Conservation (phyloP, 2,329 filamentous ascomycete species). For the Xylariales sp. region DNA sequence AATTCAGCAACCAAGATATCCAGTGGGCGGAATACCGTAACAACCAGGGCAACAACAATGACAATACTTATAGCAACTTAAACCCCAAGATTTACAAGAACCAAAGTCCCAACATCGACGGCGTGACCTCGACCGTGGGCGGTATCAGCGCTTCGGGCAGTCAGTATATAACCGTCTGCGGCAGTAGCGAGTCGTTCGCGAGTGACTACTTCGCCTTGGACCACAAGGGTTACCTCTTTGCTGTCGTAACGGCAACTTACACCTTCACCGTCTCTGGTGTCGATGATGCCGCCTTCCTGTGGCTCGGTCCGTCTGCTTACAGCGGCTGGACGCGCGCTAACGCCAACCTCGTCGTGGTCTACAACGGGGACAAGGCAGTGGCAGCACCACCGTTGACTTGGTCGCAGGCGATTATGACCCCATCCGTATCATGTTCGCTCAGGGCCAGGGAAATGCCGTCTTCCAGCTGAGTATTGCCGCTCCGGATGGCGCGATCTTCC, state of each 20-base stretch:
- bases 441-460: neutral
- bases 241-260: neutral
- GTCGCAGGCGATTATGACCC: neutral
- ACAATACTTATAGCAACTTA: neutral
- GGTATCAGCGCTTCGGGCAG: neutral
- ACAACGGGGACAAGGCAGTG: neutral
- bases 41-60: neutral
- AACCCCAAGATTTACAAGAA: neutral
- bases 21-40: neutral
- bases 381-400: neutral
- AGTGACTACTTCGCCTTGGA: conserved; percentile 1
- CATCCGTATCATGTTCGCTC: conserved; percentile 3
- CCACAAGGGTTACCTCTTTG: conserved; percentile 5
- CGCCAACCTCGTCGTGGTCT: neutral
- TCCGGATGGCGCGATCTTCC: neutral
- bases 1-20: neutral
- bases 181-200: neutral
- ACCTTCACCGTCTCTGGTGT: neutral
- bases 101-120: neutral
- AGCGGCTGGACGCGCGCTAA: conserved; percentile 3
- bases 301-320: neutral
- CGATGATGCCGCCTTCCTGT: conserved; percentile 1
- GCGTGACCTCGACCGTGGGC: neutral
- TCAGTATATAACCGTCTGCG: neutral
- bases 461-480: neutral